phyloP scores from a whole-genome alignment of 805 yeast species.

The Blastobotrys terrestris region DNA sequence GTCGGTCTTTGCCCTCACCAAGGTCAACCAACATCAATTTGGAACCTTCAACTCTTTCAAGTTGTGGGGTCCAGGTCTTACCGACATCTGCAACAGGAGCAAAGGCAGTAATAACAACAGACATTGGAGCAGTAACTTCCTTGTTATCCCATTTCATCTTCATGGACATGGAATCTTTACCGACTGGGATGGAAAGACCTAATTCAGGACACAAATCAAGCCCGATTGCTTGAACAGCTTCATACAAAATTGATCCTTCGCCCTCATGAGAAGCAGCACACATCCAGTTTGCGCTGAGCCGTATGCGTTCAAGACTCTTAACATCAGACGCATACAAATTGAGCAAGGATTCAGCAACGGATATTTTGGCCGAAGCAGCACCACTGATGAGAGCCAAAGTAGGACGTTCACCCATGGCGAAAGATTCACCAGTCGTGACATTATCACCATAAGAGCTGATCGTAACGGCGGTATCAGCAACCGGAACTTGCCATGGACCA shows the following conservation, averaged over 20 bases:
- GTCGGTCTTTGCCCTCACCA: conserved; percentile 49
- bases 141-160: conserved; percentile 87
- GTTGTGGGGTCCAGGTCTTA: conserved; percentile 91
- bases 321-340: conserved; percentile 89
- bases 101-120: conserved; percentile 86
- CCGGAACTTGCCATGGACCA: conserved; percentile 99
- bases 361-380: conserved; percentile 87
- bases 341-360: conserved; percentile 89
- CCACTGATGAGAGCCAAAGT: conserved; percentile 81
- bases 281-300: conserved; percentile 99
- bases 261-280: conserved; percentile 92
- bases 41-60: conserved; percentile 43
- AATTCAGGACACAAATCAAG: conserved; percentile 88
- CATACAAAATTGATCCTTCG: conserved; percentile 91
- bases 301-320: conserved; percentile 62
- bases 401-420: conserved; percentile 97
- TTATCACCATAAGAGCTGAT: conserved; percentile 79
- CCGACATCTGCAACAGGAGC: conserved; percentile 80
- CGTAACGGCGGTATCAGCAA: conserved; percentile 96
- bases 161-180: conserved; percentile 99
- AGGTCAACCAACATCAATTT: conserved; percentile 72
- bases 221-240: conserved; percentile 96
- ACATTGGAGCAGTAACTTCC: conserved; percentile 93
- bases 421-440: conserved; percentile 87
- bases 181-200: conserved; percentile 92